Base-by-base conservation (phyloP, 169 alveolate genomes). In the Eimeria falciformis region DNA sequence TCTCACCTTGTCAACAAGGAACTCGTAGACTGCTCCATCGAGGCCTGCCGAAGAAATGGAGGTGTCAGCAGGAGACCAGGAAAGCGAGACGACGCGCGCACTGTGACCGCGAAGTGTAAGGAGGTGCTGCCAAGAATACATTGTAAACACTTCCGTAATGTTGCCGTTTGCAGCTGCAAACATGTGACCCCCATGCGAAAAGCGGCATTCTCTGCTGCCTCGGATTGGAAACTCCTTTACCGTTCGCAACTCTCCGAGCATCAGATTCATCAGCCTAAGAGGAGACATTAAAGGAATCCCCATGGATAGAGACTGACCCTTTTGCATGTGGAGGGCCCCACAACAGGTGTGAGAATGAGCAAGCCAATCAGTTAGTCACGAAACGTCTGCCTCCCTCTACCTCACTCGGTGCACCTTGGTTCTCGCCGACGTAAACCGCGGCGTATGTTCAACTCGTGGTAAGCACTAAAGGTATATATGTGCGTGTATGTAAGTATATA, bases 141-240 rank as follows among this genome's bases (percentile, higher is more conserved):
- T 97, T 75, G 96, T 94, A 94, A 94, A 97, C 37, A 98, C 97
- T 91, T 96, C 95, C 91, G 97, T 97, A 82, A 94, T 84, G 78
- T 97, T 96, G n/a, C 96, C 93, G 93, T 96, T 97, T 50, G 96
- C 97, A 33, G 97, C 97, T 3, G 99, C 99, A 93, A 98, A 98
- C 88, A 97, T 93, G 93, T 98, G 98, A 1, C 99, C 99, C 53
- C 98, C 98, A 92, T 98, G 94, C 81, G 98, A 95, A 88, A 98
- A 98, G 85, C 95, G 95, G 75, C 97, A 96, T 94, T 97, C 98
- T 50, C 97, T 91, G 46, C 98, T 96, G 69, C 96, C 97, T 94
- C 97, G 96, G 25, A 97, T 95, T 33, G 98, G 97, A 65, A 98
- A 96, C 46, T 97, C 98, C 55, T 96, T 96, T 93, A 94, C 96